These are phyloP conservation scores for Epichloe uncinata DNA, from an alignment of 2,329 filamentous ascomycete species.

Conservation along the genomic window DNA sequence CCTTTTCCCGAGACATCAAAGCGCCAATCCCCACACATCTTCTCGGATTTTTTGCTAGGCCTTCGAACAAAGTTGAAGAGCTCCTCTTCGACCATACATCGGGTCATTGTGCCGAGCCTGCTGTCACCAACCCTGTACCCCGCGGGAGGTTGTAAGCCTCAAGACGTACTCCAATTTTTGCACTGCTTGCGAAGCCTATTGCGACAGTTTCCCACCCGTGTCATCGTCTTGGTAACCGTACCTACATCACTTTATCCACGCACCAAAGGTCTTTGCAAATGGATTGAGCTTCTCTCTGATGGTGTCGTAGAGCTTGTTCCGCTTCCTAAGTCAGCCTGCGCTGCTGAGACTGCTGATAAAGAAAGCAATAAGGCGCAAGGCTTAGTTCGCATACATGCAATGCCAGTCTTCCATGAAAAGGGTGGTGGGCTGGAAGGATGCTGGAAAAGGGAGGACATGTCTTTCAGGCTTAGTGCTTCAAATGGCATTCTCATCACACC, in stretches of 20 bases:
- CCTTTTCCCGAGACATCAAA: constrained; percentile 30
- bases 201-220: constrained; percentile 46
- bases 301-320: constrained; percentile 75
- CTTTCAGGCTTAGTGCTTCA: constrained; percentile 73
- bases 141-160: constrained; percentile 52
- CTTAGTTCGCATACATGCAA: constrained; percentile 65
- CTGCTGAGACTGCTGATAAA: constrained; percentile 40
- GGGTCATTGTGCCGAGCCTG: constrained; percentile 71
- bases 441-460: constrained; percentile 69
- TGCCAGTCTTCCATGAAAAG: constrained; percentile 79
- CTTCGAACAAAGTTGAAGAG: constrained; percentile 42
- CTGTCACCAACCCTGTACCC: constrained; percentile 80
- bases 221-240: constrained; percentile 64
- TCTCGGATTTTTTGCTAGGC: constrained; percentile 54
- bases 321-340: constrained; percentile 41
- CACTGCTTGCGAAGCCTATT: constrained; percentile 66
- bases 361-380: constrained; percentile 65
- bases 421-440: constrained; percentile 62
- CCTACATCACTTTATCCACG: constrained; percentile 72
- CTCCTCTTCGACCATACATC: constrained; percentile 54
- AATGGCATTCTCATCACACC: constrained; percentile 75
- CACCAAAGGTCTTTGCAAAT: constrained; percentile 60
- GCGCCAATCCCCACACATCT: constrained; percentile 20
- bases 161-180: constrained; percentile 65
- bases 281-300: constrained; percentile 76